phyloP scores from a whole-genome alignment of 2,329 filamentous ascomycete species.

The Penicillium sp. region DNA sequence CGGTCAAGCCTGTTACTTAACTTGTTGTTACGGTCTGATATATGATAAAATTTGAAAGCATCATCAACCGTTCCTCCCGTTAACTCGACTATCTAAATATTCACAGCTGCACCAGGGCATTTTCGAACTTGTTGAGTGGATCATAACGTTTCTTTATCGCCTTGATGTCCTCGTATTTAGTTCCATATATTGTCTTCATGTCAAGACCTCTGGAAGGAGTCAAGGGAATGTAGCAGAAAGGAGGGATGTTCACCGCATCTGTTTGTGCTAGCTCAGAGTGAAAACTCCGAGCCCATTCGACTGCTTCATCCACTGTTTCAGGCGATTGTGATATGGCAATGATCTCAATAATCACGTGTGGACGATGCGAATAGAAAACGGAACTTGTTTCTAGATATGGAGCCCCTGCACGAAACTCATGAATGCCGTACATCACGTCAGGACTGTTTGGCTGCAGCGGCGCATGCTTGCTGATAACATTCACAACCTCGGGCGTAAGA shows the following conservation, averaged over 20 bases:
- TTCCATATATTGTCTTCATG: conserved; percentile 30
- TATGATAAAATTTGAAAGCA: neutral
- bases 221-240: conserved; percentile 34
- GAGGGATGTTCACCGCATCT: conserved; percentile 5
- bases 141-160: conserved; percentile 37
- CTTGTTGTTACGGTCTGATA: neutral
- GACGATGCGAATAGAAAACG: conserved; percentile 30
- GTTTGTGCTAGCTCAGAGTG: conserved; percentile 18
- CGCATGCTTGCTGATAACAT: conserved; percentile 26
- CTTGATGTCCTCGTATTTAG: conserved; percentile 21
- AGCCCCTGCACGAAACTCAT: conserved; percentile 27
- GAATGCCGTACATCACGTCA: conserved; percentile 29
- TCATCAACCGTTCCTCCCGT: neutral
- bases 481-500: conserved; percentile 26
- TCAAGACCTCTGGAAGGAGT: conserved; percentile 25
- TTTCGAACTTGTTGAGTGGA: conserved; percentile 37
- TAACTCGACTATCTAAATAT: neutral
- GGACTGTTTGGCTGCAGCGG: conserved; percentile 20
- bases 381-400: conserved; percentile 19
- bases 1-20: neutral
- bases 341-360: conserved; percentile 41
- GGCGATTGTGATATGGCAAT: conserved; percentile 23
- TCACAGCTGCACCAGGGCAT: conserved; percentile 5
- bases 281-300: conserved; percentile 8
- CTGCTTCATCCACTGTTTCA: neutral